Percentiles rank a stretch among this genome's conserved stretches.
These are phyloP conservation scores for Melanopsichium pennsylvanicum DNA, from an alignment of 1,284 basidiomycete genomes.

Conservation along the genomic window DNA sequence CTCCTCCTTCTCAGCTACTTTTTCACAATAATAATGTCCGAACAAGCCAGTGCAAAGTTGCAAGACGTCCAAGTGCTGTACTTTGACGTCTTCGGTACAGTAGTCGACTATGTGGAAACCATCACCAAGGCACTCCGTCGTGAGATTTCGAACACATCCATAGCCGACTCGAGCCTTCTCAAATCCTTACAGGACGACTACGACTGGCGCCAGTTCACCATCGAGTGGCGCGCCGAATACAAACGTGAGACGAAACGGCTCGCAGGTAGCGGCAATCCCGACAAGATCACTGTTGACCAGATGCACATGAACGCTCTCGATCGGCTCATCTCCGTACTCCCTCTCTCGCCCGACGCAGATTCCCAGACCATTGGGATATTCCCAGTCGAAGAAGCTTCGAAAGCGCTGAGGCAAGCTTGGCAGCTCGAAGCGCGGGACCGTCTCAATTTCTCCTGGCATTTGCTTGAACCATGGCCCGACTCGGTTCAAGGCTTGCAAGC, in stretches of 20 bases:
- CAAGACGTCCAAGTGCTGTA: slow-evolving; percentile 16
- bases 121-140: slow-evolving; percentile 20
- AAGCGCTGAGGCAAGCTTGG: slow-evolving; percentile 20
- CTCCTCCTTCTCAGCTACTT: too few species aligned
- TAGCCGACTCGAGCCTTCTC: neutral
- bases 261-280: slow-evolving; percentile 19
- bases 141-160: slow-evolving; percentile 4
- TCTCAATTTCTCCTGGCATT: slow-evolving; percentile 31
- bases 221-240: slow-evolving; percentile 26
- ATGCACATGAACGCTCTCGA: slow-evolving; percentile 29
- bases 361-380: neutral
- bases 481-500: slow-evolving; percentile 8
- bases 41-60: neutral
- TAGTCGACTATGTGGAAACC: slow-evolving; percentile 33
- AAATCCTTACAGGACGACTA: slow-evolving; percentile 13
- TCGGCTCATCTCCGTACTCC: slow-evolving; percentile 14
- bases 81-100: slow-evolving; percentile 41
- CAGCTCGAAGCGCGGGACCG: slow-evolving; percentile 1
- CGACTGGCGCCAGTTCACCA: slow-evolving; percentile 33
- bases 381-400: slow-evolving; percentile 3
- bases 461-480: slow-evolving; percentile 33
- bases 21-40: too few species aligned
- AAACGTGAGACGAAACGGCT: slow-evolving; percentile 19
- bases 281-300: slow-evolving; percentile 34
- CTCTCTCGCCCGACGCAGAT: neutral